Evolutionary conservation across 1,284 basidiomycete species (phyloP), one percentile per base, ranked within the genome.

Genomic region (Rhodotorula sp.): DNA sequence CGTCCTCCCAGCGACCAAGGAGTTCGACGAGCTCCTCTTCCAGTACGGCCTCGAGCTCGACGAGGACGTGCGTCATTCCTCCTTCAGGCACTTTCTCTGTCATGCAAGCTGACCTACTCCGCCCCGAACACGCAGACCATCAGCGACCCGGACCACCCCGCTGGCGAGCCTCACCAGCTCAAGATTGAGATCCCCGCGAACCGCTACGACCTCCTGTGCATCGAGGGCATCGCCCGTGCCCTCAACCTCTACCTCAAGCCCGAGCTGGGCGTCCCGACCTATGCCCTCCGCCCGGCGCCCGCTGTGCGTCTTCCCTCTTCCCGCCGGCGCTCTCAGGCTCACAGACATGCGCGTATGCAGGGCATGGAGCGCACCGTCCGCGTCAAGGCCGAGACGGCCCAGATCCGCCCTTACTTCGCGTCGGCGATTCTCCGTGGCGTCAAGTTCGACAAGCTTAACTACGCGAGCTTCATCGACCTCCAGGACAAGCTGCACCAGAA

Each of bases 181-280:
- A 99, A 99, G 87, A 97, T 99, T 79, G 96, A 99, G 83, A 88
- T 97, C 65, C 96, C 97, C 44, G 97, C 97, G 37, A 99, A 97
- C 82, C 88, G 95, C 87, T 98, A 99, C 81, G 97, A 99, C 84
- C 86, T 99, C 32, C 88, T 99, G 60, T 99, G 97, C 81, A 90
- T 97, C 79, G 97, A 99, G 83, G 97, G 97, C 68, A 92, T 99
- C 79, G 87, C 94, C 32, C 88, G 93, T 32, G 92, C 90, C 13
- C 86, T 99, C 66, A 88, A 89, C 34, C 87, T 92, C 75, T 99
- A 96, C 87, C 85, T 97, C 44, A 44, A 70, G 22, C 75, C 76
- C 19, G 70, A 67, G 41, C 41, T 53, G 8, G 76, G 72, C 21
- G 66, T 68, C 25, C 72, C 75, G 29, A 63, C 65, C 36, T 76